Evolutionary conservation across 2,329 filamentous ascomycete species (phyloP), one percentile per base, ranked within the genome.

Genomic region (Cercospora nicotianae): DNA sequence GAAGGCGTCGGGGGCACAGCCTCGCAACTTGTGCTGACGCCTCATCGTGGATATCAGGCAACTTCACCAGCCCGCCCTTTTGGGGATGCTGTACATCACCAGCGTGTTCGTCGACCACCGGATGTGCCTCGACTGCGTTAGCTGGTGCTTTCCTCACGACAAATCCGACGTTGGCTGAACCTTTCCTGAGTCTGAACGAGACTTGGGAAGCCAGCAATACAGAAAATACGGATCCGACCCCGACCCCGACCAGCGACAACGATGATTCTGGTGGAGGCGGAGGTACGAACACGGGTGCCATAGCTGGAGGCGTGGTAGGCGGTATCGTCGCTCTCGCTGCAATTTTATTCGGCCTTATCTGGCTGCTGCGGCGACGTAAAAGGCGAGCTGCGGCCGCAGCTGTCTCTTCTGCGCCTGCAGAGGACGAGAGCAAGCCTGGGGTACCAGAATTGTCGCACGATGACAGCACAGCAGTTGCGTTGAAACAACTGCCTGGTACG

Each of bases 301-400:
- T 70, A 10, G 69, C 69, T n/a, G 69, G 69, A n/a, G 69, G 69
- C 28, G 61, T 67, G 8, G 66, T 70, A 20, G 69, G 69, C 33
- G 69, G 69, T 16, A 31, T 70, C 30, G 69, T 48, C n/a, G 60
- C 58, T 7, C 31, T 70, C 6, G 66, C 63, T 20, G 12, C 66
- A 23, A 31, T 70, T 18, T 7, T 68, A 3, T 42, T 64, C 33
- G 53, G 30, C 9, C 20, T 70, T 31, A 26, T 65, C 10, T 64
- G 67, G 51, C 28, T 70, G 13, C 36, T 36, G 16, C 68, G 68
- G 13, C 68, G 68, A 13, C 60, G 58, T 28, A 69, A 58, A 63
- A 63, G 63, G 36, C 8, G 23, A 10, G 62, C 63, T 60, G 63
- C 59, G 5, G 39, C 16, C 13, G 23, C 61, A 1, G 48, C 20